phyloP scores from a whole-genome alignment of 1,284 basidiomycete genomes.

The Austroboletus niveus region DNA sequence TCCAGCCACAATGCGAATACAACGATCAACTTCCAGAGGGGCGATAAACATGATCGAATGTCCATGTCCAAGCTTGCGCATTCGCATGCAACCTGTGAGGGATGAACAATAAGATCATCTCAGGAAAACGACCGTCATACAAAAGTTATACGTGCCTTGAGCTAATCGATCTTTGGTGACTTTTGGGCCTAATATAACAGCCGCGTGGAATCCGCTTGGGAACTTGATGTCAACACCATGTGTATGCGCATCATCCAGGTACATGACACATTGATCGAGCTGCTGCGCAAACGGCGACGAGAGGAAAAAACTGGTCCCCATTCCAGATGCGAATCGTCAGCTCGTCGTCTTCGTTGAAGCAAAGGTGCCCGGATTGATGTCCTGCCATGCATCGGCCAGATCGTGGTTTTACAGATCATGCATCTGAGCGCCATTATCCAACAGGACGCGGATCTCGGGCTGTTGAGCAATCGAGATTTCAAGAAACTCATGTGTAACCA shows the following conservation, averaged over 20 bases:
- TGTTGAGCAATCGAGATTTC: slow-evolving; percentile 31
- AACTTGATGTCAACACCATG: too few relatives aligned
- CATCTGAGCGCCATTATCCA: slow-evolving; percentile 42
- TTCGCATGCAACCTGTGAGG: slow-evolving; percentile 46
- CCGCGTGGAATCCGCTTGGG: too few relatives aligned
- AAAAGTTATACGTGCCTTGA: too few relatives aligned
- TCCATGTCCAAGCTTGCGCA: slow-evolving; percentile 48
- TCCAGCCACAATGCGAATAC: slow-evolving; percentile 34
- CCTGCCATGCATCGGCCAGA: slow-evolving; percentile 43
- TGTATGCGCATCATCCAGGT: slow-evolving; percentile 61
- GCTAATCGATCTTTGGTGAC: too few relatives aligned
- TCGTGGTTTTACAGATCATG: slow-evolving; percentile 48
- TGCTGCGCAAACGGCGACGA: slow-evolving; percentile 44
- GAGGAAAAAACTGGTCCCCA: slow-evolving; percentile 37
- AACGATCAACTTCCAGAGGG: slow-evolving; percentile 44
- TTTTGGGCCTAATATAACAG: too few relatives aligned
- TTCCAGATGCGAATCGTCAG: slow-evolving; percentile 43
- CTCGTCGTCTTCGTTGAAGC: slow-evolving; percentile 24
- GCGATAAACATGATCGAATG: slow-evolving; percentile 53
- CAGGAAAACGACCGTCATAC: too few relatives aligned
- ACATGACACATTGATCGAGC: slow-evolving; percentile 46
- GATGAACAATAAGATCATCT: too few relatives aligned
- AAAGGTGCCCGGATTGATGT: slow-evolving; percentile 25
- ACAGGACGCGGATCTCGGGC: slow-evolving; percentile 27
- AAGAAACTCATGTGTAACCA: slow-evolving; percentile 34